These are phyloP conservation scores for Beta vulgaris DNA, from an alignment of 148 eudicot species.

Conservation along the genomic window DNA sequence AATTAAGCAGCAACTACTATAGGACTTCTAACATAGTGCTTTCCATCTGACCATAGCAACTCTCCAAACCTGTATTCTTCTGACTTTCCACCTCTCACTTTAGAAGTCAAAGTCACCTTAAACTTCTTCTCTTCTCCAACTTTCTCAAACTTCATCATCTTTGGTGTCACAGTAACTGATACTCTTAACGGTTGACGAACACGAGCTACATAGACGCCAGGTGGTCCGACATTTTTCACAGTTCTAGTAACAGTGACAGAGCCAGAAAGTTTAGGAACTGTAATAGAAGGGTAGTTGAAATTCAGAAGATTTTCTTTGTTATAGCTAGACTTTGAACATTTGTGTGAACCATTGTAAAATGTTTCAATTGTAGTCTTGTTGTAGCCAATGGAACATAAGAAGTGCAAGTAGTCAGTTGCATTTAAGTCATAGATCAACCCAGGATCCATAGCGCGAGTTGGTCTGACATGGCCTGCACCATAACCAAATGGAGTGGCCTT, in stretches of 20 bases:
- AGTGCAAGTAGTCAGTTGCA: conserved; percentile 39
- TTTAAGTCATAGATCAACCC: conserved; percentile 56
- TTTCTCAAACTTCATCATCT: conserved; percentile 30
- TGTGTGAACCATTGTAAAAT: conserved; percentile 17
- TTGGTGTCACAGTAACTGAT: conserved; percentile 38
- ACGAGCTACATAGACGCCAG: conserved; percentile 34
- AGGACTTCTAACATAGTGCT: conserved; percentile 33
- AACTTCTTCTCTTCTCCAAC: conserved; percentile 48
- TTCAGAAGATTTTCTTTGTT: conserved; percentile 9
- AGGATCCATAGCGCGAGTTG: conserved; percentile 46
- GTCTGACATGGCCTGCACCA: conserved; percentile 58
- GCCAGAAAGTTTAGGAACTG: conserved; percentile 35
- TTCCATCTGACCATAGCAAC: conserved; percentile 50
- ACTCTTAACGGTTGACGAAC: conserved; percentile 35
- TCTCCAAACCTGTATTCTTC: conserved; percentile 37
- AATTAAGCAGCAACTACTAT: background rate
- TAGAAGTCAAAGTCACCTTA: conserved; percentile 28
- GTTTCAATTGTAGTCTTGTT: conserved; percentile 25
- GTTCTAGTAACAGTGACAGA: conserved; percentile 40
- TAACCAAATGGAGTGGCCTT: conserved; percentile 40
- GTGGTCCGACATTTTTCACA: conserved; percentile 54
- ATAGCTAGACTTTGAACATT: conserved; percentile 30
- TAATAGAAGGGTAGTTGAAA: conserved; percentile 53
- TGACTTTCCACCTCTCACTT: background rate
- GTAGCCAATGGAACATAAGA: conserved; percentile 54